Conservation (phyloP, 345 rosid species). For the Alliaria petiolata region DNA sequence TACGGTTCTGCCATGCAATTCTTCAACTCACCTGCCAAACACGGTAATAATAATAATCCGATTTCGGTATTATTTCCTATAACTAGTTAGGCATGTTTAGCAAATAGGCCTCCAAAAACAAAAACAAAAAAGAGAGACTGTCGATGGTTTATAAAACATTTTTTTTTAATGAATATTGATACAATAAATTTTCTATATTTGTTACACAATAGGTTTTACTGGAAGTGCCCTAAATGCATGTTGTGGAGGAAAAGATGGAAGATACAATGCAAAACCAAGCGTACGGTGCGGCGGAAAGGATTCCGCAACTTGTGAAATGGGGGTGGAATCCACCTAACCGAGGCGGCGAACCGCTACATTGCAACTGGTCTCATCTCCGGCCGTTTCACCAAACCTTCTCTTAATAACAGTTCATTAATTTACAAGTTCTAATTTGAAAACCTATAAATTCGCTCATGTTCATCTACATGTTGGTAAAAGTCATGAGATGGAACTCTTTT, state of each 20-base stretch:
- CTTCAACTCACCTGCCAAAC: not conserved
- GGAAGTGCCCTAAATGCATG: not conserved
- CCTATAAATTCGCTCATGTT: no score
- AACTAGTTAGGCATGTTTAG: not conserved
- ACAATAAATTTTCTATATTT: not conserved
- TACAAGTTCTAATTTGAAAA: no score
- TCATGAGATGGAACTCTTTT: no score
- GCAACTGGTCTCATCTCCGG: constrained; percentile 3
- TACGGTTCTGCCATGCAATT: constrained; percentile 4
- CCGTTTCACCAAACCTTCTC: not conserved
- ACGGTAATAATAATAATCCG: not conserved
- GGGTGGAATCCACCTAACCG: constrained; percentile 1
- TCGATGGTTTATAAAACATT: no score
- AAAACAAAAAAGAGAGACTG: not conserved
- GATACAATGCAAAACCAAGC: constrained; percentile 1
- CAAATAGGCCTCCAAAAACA: no score
- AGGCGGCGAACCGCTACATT: not conserved
- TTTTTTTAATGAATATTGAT: not conserved
- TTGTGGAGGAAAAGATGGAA: not conserved
- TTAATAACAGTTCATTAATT: no score
- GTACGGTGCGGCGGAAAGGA: not conserved
- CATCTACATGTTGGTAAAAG: no score
- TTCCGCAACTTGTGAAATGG: not conserved
- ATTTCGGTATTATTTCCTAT: not conserved
- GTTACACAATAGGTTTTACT: not conserved